Evolutionary conservation across 106 monocot genomes (phyloP), one percentile per base, ranked within the genome.

Genomic region (Dendrobium huoshanense): DNA sequence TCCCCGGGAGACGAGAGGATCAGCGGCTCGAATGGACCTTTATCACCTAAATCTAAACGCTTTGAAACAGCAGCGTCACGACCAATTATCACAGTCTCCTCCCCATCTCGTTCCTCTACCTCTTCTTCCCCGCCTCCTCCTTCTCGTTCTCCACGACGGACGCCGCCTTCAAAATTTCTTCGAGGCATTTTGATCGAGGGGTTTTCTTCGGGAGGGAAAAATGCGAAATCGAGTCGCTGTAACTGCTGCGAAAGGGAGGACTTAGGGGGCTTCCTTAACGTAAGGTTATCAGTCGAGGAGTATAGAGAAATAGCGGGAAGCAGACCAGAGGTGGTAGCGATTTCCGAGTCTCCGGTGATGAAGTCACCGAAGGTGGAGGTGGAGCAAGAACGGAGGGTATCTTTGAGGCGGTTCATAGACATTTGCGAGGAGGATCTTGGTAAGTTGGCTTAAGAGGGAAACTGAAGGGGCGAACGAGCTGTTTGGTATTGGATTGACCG

Each of bases 231-330:
- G 47, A 89, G 86, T 58, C 96, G 96, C 65, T 81, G 90, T 58
- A 97, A 90, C 81, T 97, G 96, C 73, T 85, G 87, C 0, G 86
- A 97, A 79, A 97, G 77, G 43, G 89, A 94, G 77, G 94, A 90
- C 33, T 90, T 94, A 13, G 96, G 94, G 37, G 96, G 96, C 76
- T 87, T 92, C 25, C 96, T 56, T 5, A 61, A 47, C 1, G 51
- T 78, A 74, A 80, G 73, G 73, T 67, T 29, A 31, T 77, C 33
- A 29, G 77, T 51, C 13, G 22, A 47, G 22, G 13, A 27, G 11
- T 27, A 18, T 27, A 9, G 49, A 4, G 68, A 44, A 40, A 64
- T 41, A 9, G 55, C 59, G 8, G 80, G 47, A 16, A 44, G n/a
- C 72, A 47, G 45, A 77, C 55, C 48, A 42, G 79, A 67, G 51